These are phyloP conservation scores for Cryptosporidium ubiquitum DNA, from an alignment of 169 alveolate genomes.

Conservation along the genomic window DNA sequence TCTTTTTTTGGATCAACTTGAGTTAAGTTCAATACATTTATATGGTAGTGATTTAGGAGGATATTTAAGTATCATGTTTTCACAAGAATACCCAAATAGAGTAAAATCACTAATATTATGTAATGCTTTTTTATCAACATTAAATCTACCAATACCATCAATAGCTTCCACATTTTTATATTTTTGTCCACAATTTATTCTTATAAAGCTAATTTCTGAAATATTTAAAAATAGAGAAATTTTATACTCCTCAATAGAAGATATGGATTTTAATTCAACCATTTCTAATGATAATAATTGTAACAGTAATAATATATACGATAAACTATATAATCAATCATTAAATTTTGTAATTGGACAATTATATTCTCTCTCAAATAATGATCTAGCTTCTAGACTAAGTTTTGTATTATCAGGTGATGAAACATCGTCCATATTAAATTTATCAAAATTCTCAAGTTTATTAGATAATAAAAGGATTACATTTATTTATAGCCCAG, in stretches of 20 bases:
- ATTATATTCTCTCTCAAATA: constrained; percentile 1
- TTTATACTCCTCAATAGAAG: constrained; percentile 23
- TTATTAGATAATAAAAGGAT: constrained; percentile 15
- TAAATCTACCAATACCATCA: constrained; percentile 38
- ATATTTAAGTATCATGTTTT: constrained; percentile 19
- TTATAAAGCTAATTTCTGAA: constrained; percentile 52
- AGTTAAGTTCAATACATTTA: constrained; percentile 23
- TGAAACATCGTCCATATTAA: neutral
- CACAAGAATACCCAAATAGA: constrained; percentile 43
- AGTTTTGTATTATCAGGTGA: constrained; percentile 42
- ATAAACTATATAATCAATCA: constrained; percentile 9
- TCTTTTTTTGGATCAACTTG: constrained; percentile 33
- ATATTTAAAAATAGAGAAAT: constrained; percentile 14
- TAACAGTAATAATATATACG: neutral
- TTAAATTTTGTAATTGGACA: constrained; percentile 32
- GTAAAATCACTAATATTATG: constrained; percentile 64
- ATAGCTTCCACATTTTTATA: constrained; percentile 59
- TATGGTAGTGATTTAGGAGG: constrained; percentile 72
- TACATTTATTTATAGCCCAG: constrained; percentile 37
- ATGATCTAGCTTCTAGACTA: constrained; percentile 44
- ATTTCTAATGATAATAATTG: neutral
- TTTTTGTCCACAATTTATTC: constrained; percentile 59
- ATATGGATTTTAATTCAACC: constrained; percentile 6
- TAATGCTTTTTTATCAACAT: constrained; percentile 54
- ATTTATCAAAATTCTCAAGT: neutral